Conservation (phyloP, 148 eudicot species). For the Rhododendron henanense region DNA sequence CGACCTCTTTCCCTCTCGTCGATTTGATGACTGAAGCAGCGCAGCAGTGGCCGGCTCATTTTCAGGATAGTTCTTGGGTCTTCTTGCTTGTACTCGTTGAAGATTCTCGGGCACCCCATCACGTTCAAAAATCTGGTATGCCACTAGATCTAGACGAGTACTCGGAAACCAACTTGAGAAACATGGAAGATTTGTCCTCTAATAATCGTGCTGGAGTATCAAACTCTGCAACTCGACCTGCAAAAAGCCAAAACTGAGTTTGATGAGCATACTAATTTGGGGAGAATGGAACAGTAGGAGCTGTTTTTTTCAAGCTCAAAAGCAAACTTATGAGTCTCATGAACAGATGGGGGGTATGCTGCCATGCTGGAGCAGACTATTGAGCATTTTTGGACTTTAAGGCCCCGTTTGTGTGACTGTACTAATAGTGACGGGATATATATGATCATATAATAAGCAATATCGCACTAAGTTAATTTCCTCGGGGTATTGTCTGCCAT, state of each 20-base stretch:
- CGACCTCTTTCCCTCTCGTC: neutral
- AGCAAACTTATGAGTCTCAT: neutral
- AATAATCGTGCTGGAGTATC: conserved; percentile 68
- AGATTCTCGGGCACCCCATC: neutral
- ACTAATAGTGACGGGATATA: neutral
- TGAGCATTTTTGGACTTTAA: neutral
- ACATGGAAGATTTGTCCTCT: conserved; percentile 74
- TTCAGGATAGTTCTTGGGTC: neutral
- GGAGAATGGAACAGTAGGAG: neutral
- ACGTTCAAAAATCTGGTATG: conserved; percentile 32
- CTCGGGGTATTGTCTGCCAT: neutral
- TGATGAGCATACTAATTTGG: neutral
- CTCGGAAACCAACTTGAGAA: conserved; percentile 74
- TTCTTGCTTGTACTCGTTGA: neutral
- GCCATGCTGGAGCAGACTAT: neutral
- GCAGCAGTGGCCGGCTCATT: neutral
- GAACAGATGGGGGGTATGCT: neutral
- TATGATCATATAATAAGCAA: neutral
- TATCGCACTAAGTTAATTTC: neutral
- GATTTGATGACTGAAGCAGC: neutral
- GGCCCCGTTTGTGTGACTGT: neutral
- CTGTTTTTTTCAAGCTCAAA: neutral
- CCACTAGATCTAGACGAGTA: conserved; percentile 71
- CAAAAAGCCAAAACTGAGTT: conserved; percentile 19
- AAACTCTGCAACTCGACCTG: conserved; percentile 83